Evolutionary conservation across 2,329 filamentous ascomycete genomes (phyloP), one percentile per base, ranked within the genome.

Genomic region (Calonectria naviculata): DNA sequence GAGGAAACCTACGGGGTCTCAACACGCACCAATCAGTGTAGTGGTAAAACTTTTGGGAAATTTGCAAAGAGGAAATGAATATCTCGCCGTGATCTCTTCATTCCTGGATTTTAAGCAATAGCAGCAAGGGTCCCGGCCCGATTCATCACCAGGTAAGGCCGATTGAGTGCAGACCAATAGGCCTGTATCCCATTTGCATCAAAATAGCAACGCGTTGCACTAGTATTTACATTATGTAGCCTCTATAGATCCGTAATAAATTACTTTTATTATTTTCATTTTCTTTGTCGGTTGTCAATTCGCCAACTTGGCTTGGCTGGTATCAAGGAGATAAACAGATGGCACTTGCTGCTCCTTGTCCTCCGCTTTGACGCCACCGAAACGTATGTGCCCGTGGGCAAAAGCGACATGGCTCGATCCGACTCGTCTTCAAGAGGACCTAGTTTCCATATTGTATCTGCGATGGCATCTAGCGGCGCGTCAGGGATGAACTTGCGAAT

Each of bases 321-420:
- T 60, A 70, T 54, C 36, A 70, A 26, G 6, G 67, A 62, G n/a
- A 70, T 56, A 12, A 41, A 52, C 26, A 70, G 46, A 28, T 29
- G 49, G 17, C 26, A 52, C 12, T 56, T 56, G 47, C 67, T 52
- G 36, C 67, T 70, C 28, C 49, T 42, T 3, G 67, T 46, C 46
- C 67, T 65, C 26, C 67, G 21, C n/a, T 70, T 70, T 15, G 62
- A 61, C 6, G 62, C 44, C 21, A 70, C 54, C 8, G 62, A 54
- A 15, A 70, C 67, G 15, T 70, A 70, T 4, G 67, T 46, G 5
- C 67, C 67, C 8, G 62, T 65, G 1, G 67, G 67, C 28, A 70
- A 28, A 3, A 49, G 62, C 6, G 67, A 70, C 10, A 64, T 61
- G 2, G 62, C 62, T 15, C 67, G 42, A 15, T 70, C 67, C 5